phyloP scores from a whole-genome alignment of 805 yeast species.

The Pichia paraexigua region DNA sequence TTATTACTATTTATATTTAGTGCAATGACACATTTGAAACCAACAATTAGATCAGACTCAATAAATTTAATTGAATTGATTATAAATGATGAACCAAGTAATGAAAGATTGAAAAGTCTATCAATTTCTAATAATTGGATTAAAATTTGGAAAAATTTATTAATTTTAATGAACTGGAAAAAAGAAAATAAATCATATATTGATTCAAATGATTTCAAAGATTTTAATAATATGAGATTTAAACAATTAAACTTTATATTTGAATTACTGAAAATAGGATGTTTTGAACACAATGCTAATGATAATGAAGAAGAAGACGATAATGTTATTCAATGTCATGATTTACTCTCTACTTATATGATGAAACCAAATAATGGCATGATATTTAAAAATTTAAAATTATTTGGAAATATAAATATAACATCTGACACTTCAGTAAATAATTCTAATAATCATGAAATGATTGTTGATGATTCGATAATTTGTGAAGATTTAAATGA shows the following conservation, averaged over 20 bases:
- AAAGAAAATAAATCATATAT: slow-evolving; percentile 15
- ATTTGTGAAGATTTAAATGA: slow-evolving; percentile 53
- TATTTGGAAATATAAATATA: slow-evolving; percentile 33
- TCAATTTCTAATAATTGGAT: slow-evolving; percentile 53
- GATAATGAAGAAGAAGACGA: neutral
- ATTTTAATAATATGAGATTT: slow-evolving; percentile 13
- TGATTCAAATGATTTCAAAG: slow-evolving; percentile 15
- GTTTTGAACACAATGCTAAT: slow-evolving; percentile 15
- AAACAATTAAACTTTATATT: slow-evolving; percentile 35
- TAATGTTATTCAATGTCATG: slow-evolving; percentile 30
- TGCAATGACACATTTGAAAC: slow-evolving; percentile 88
- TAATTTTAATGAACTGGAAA: slow-evolving; percentile 70
- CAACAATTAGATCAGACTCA: slow-evolving; percentile 68
- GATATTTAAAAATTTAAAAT: slow-evolving; percentile 46
- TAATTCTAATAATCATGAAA: neutral
- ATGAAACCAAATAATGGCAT: slow-evolving; percentile 34
- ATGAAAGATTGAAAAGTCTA: slow-evolving; percentile 29
- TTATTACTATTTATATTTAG: slow-evolving; percentile 71
- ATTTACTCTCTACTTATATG: slow-evolving; percentile 44
- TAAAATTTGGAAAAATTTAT: slow-evolving; percentile 58
- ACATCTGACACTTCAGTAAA: neutral
- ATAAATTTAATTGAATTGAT: slow-evolving; percentile 57
- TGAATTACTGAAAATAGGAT: slow-evolving; percentile 21
- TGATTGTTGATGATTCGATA: slow-evolving; percentile 4
- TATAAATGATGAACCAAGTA: slow-evolving; percentile 32